Conservation (phyloP, 441 rosid species). For the Hura crepitans region DNA sequence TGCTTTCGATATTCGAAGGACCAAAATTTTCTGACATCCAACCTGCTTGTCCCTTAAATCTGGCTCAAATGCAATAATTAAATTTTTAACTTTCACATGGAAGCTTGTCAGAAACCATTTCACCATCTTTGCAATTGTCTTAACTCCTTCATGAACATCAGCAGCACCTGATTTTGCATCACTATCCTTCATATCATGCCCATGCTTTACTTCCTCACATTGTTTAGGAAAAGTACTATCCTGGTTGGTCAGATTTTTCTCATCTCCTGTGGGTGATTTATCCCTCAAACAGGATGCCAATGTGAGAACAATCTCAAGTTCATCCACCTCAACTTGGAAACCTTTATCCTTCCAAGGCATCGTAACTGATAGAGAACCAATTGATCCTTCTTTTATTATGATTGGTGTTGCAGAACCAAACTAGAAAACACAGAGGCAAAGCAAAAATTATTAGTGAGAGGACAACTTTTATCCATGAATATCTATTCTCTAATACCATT, state of each 20-base stretch:
- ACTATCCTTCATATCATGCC: constrained; percentile 35
- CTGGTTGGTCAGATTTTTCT: constrained; percentile 29
- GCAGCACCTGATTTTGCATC: constrained; percentile 38
- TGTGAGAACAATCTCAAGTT: constrained; percentile 80
- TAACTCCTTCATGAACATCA: constrained; percentile 97
- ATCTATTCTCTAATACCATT: background rate
- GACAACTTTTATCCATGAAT: constrained; percentile 1
- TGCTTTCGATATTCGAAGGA: constrained; percentile 63
- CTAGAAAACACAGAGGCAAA: constrained; percentile 36
- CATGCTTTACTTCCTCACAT: constrained; percentile 37
- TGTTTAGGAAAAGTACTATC: constrained; percentile 33
- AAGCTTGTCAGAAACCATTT: constrained; percentile 90
- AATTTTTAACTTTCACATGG: constrained; percentile 60
- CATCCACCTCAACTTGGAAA: constrained; percentile 85
- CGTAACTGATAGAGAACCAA: constrained; percentile 71
- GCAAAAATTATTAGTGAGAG: constrained; percentile 14
- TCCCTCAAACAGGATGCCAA: constrained; percentile 47
- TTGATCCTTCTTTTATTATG: constrained; percentile 89
- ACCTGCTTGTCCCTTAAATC: constrained; percentile 34
- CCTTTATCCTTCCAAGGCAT: constrained; percentile 87
- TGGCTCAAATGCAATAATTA: constrained; percentile 87
- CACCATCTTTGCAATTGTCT: constrained; percentile 95
- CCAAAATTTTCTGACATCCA: constrained; percentile 47
- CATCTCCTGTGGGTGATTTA: constrained; percentile 30
- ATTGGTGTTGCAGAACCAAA: constrained; percentile 55